Evolutionary conservation across 1,284 basidiomycete species (phyloP), one percentile per base, ranked within the genome.

Genomic region (Ganoderma boninense): DNA sequence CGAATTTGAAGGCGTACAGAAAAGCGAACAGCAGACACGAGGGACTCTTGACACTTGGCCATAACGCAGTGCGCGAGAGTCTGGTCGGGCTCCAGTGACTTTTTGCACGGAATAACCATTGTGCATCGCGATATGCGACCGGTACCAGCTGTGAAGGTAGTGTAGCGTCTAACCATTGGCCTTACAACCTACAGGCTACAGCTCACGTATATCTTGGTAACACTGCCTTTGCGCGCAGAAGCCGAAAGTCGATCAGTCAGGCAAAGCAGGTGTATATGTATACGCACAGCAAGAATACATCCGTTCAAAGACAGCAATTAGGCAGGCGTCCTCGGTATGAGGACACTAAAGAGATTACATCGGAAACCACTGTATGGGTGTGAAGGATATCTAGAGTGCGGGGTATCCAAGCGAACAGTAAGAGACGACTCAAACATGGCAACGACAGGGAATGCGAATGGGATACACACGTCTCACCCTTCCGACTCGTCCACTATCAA

Each of bases 401-500:
- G 79, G 79, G 78, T 79, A 80, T 79, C 70, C 67, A 73, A 57
- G 75, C 67, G 71, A 72, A 62, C 65, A 67, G 72, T 74, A 70
- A 74, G 73, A 66, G 23, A 67, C 23, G 49, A 49, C 40, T 44
- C 54, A 26, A 57, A 61, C 60, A 66, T 29, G 68, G 67, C 61
- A 71, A 70, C 68, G 63, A 66, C 32, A 64, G 71, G 43, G 66
- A 40, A 74, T 52, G 69, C 66, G 61, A 68, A 65, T 65, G 49
- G 65, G 60, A 59, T 56, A 73, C 68, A 77, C 68, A 66, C 67
- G 38, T 59, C 60, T 80, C 78, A 82, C 75, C 87, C 85, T 75
- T 43, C 60, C 38, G 40, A 62, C 20, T 87, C 85, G 75, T 90
- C 88, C 59, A 94, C 85, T 44, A 94, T 90, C 76, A 95, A 77